These are phyloP conservation scores for Penicillium samsonianum DNA, from an alignment of 495 filamentous ascomycete species.

Conservation along the genomic window DNA sequence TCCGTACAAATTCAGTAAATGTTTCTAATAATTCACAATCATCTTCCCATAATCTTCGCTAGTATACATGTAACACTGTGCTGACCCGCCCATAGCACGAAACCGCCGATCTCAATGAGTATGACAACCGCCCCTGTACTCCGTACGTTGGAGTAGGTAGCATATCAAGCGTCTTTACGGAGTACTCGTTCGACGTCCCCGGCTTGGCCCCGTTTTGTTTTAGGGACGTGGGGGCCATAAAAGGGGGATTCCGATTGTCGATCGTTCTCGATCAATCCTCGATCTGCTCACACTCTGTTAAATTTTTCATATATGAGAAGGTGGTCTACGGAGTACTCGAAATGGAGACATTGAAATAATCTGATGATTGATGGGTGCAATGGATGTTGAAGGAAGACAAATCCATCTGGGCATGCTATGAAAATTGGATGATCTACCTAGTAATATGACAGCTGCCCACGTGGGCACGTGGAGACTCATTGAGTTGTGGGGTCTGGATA, in stretches of 20 bases:
- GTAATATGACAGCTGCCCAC: neutral
- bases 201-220: neutral
- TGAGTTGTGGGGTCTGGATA: neutral
- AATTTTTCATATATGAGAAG: neutral
- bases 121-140: neutral
- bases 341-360: neutral
- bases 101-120: constrained; percentile 12
- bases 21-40: neutral
- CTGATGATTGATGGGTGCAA: neutral
- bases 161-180: neutral
- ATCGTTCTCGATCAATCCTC: neutral
- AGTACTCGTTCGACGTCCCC: neutral
- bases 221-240: neutral
- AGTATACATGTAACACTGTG: neutral
- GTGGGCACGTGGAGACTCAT: neutral
- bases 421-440: no score
- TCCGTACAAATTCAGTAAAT: neutral
- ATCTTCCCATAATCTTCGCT: neutral
- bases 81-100: neutral
- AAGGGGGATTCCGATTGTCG: neutral
- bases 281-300: neutral
- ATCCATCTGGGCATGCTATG: no score
- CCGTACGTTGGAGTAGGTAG: neutral
- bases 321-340: neutral
- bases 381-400: neutral